Evolutionary conservation across 306 rosid species (phyloP).

Genomic region (Quercus bicolor): DNA sequence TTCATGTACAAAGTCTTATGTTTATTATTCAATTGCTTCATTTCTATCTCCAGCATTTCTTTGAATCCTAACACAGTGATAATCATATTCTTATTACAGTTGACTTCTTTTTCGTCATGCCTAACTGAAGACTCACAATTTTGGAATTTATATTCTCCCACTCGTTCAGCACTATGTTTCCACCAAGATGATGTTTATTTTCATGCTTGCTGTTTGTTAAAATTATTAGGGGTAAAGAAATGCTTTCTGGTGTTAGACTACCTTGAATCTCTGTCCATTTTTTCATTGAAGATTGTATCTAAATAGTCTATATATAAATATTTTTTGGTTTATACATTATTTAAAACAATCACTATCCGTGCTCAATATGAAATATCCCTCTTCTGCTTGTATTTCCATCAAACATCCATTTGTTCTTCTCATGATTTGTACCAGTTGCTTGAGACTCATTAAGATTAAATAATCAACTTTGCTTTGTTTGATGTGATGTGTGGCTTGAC

Average conservation of each 20-base stretch:
- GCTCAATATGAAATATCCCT: neutral
- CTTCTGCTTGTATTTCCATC: neutral
- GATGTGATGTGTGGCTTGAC: neutral
- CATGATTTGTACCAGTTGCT: neutral
- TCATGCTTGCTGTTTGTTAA: neutral
- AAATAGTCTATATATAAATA: neutral
- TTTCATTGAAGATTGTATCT: neutral
- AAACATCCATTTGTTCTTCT: neutral
- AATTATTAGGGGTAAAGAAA: neutral
- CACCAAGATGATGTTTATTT: neutral
- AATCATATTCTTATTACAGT: neutral
- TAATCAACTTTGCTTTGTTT: neutral
- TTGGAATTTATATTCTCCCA: neutral
- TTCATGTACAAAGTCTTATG: neutral
- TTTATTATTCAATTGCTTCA: neutral
- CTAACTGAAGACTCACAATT: neutral
- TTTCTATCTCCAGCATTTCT: neutral
- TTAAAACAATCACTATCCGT: neutral
- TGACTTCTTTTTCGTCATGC: neutral
- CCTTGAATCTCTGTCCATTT: neutral
- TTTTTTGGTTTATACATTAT: neutral
- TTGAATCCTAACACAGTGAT: neutral
- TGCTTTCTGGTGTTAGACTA: neutral
- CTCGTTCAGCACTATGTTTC: neutral
- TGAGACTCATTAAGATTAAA: neutral